These are phyloP conservation scores for Rosa multiflora DNA, from an alignment of 306 rosid species.

Conservation along the genomic window DNA sequence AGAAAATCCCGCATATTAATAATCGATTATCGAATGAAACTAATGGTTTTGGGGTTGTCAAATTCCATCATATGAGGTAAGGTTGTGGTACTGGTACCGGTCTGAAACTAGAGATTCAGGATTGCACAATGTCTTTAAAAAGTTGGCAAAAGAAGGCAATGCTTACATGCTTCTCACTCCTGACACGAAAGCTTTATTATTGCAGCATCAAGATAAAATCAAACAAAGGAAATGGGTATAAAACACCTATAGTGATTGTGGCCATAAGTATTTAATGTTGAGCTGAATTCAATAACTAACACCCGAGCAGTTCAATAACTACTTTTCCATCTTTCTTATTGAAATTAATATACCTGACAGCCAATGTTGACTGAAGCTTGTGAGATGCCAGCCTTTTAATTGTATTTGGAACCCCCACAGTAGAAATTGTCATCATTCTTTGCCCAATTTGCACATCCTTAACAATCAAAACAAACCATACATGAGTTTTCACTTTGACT, in stretches of 20 bases:
- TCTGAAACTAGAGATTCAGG: not conserved
- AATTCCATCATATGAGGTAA: not conserved
- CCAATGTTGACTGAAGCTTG: constrained; percentile 96
- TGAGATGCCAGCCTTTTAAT: constrained; percentile 84
- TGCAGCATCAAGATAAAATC: not conserved
- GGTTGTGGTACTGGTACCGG: not conserved
- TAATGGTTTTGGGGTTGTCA: not conserved
- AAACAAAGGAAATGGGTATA: not conserved
- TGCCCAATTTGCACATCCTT: constrained; percentile 96
- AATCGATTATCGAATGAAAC: no score
- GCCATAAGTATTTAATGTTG: not conserved
- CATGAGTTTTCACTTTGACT: constrained; percentile 5
- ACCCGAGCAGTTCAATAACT: not conserved
- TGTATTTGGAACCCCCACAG: constrained; percentile 98
- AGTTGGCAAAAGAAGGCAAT: not conserved
- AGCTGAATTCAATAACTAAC: not conserved
- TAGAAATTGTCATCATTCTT: constrained; percentile 96
- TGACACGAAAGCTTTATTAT: not conserved
- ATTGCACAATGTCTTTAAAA: not conserved
- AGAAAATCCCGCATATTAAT: not conserved
- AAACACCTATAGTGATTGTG: not conserved
- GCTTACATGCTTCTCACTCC: not conserved
- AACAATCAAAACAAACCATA: constrained; percentile 18
- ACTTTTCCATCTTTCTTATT: not conserved
- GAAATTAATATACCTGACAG: constrained; percentile 67